A percentile compares a stretch with the other conserved stretches of the same genome.
Conservation (phyloP, 495 filamentous ascomycete genomes). For the Apiosordaria backusii region DNA sequence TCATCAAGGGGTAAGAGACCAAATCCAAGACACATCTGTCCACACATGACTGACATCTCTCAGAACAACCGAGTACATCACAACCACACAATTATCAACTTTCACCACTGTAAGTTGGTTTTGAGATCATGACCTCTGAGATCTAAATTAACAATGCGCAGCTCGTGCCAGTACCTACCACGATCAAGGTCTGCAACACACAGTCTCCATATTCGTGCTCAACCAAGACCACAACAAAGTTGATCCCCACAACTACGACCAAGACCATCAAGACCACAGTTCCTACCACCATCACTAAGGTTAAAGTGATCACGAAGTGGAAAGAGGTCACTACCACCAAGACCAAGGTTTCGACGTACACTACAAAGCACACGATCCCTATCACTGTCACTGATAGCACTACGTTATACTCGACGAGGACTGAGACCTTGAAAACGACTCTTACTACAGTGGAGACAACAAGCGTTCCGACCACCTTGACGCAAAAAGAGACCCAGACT, state of each 20-base stretch:
- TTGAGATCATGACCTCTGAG: neutral
- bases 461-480: neutral
- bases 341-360: conserved; percentile 14
- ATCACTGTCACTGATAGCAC: conserved; percentile 28
- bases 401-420: conserved; percentile 26
- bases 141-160: conserved; percentile 12
- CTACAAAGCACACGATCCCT: conserved; percentile 19
- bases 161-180: conserved; percentile 24
- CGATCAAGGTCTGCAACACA: conserved; percentile 23
- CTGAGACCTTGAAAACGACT: conserved; percentile 8
- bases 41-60: neutral
- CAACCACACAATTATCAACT: conserved; percentile 18
- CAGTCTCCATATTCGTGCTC: conserved; percentile 19
- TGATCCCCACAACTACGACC: conserved; percentile 17
- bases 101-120: conserved; percentile 22
- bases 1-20: conserved; percentile 11
- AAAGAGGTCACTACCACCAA: conserved; percentile 19
- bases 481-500: neutral
- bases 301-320: conserved; percentile 13
- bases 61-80: conserved; percentile 24
- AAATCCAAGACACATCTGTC: neutral
- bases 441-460: neutral
- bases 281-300: conserved; percentile 6
- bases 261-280: neutral
- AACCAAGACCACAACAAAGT: conserved; percentile 27